Evolutionary conservation across 768 basidiomycete species (phyloP).

Genomic region (Mycena galopus): DNA sequence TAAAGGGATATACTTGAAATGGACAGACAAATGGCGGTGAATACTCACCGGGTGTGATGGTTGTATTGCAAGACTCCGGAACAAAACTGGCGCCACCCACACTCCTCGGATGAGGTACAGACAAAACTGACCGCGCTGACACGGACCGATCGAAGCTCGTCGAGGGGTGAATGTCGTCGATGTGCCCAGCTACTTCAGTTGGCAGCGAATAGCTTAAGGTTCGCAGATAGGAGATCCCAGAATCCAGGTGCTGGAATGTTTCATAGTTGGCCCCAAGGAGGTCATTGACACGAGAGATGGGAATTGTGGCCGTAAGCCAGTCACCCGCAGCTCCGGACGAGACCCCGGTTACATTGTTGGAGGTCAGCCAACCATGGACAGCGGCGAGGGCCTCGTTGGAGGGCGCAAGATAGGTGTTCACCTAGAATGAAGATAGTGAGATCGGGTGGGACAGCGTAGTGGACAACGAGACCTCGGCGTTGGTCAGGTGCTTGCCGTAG

Average conservation of each 20-base stretch:
- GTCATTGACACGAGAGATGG: slow-evolving; percentile 50
- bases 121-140: slow-evolving; percentile 38
- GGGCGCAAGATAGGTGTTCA: slow-evolving; percentile 36
- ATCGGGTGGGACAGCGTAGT: slow-evolving; percentile 42
- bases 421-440: slow-evolving; percentile 12
- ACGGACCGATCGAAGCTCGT: slow-evolving; percentile 40
- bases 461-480: slow-evolving; percentile 55
- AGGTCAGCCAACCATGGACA: slow-evolving; percentile 59
- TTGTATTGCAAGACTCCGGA: background rate
- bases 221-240: slow-evolving; percentile 46
- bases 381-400: slow-evolving; percentile 41
- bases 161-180: slow-evolving; percentile 53
- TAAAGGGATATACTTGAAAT: background rate
- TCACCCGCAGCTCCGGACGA: slow-evolving; percentile 55
- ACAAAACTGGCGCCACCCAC: background rate
- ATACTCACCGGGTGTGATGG: slow-evolving; percentile 22
- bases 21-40: background rate
- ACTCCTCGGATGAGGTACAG: background rate
- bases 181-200: slow-evolving; percentile 41
- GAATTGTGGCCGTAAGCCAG: slow-evolving; percentile 49
- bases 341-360: slow-evolving; percentile 47
- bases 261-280: slow-evolving; percentile 52
- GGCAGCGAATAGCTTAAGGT: slow-evolving; percentile 55
- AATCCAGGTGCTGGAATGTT: slow-evolving; percentile 49
- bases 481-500: slow-evolving; percentile 55